phyloP scores from a whole-genome alignment of 305 asterid species.

The Rubia tinctorum region DNA sequence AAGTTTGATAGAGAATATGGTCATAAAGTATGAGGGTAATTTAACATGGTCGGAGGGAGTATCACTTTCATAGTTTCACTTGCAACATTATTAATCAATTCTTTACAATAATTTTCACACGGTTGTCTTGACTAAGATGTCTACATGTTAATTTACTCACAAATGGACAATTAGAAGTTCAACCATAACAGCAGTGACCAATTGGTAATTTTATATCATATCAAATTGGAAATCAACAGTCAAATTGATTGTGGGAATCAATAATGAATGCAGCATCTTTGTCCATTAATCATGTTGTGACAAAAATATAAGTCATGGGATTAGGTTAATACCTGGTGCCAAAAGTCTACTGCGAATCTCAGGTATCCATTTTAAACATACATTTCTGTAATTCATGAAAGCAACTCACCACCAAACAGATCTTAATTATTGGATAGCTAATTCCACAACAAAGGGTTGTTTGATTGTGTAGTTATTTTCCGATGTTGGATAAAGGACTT shows the following conservation, averaged over 20 bases:
- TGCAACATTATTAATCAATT: neutral
- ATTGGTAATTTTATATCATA: neutral
- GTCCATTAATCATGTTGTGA: conserved; percentile 12
- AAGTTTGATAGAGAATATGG: too few species aligned
- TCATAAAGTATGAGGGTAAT: too few species aligned
- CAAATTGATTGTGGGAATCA: conserved; percentile 14
- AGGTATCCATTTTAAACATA: conserved; percentile 10
- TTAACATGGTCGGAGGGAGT: too few species aligned
- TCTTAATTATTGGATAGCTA: conserved; percentile 1
- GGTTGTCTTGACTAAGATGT: conserved; percentile 8
- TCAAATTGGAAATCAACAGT: neutral
- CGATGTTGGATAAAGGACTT: neutral
- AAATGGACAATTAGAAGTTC: conserved; percentile 12
- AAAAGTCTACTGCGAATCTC: conserved; percentile 28
- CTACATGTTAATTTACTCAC: neutral
- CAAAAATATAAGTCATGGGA: conserved; percentile 21
- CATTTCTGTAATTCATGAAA: conserved; percentile 25
- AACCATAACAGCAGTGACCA: conserved; percentile 18
- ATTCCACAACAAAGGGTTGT: neutral
- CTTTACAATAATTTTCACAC: conserved; percentile 18
- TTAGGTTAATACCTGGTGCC: conserved; percentile 31
- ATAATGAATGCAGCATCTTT: conserved; percentile 13
- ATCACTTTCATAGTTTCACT: conserved; percentile 29
- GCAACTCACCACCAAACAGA: conserved; percentile 38
- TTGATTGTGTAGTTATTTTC: neutral